Evolutionary conservation across 331 rosid genomes (phyloP).

Genomic region (Rosa hybrid): DNA sequence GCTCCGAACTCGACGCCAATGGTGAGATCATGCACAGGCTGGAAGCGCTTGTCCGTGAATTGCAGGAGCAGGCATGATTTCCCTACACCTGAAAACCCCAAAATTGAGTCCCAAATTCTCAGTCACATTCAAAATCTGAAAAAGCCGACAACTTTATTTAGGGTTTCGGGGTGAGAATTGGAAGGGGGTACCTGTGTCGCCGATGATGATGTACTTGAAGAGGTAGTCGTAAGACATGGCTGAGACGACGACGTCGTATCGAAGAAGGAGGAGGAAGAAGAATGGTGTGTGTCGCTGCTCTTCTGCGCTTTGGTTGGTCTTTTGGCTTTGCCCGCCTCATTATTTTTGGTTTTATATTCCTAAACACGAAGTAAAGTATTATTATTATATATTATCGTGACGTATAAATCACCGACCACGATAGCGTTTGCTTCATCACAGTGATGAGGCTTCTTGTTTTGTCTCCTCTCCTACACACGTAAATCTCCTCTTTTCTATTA

Average conservation of each 20-base stretch:
- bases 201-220: conserved; percentile 98
- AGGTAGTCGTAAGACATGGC: conserved; percentile 90
- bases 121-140: neutral
- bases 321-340: conserved; percentile 10
- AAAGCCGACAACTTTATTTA: conserved; percentile 6
- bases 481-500: no score
- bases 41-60: conserved; percentile 93
- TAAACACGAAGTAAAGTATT: neutral
- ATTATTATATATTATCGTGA: neutral
- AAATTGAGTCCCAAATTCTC: neutral
- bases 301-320: neutral
- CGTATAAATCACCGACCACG: conserved; percentile 23
- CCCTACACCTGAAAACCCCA: conserved; percentile 69
- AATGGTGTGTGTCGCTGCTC: neutral
- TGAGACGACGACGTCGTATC: conserved; percentile 28
- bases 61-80: conserved; percentile 89
- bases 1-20: conserved; percentile 99
- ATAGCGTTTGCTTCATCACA: neutral
- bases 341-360: conserved; percentile 1
- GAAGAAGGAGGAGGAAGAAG: neutral
- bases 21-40: conserved; percentile 96
- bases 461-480: neutral
- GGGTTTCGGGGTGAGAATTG: conserved; percentile 9
- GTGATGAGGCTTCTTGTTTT: neutral
- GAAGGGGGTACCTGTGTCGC: conserved; percentile 67